A percentile compares a stretch with the other conserved stretches of the same genome.
These are phyloP conservation scores for Pleurotus cornucopiae DNA, from an alignment of 768 basidiomycete species.

Conservation along the genomic window DNA sequence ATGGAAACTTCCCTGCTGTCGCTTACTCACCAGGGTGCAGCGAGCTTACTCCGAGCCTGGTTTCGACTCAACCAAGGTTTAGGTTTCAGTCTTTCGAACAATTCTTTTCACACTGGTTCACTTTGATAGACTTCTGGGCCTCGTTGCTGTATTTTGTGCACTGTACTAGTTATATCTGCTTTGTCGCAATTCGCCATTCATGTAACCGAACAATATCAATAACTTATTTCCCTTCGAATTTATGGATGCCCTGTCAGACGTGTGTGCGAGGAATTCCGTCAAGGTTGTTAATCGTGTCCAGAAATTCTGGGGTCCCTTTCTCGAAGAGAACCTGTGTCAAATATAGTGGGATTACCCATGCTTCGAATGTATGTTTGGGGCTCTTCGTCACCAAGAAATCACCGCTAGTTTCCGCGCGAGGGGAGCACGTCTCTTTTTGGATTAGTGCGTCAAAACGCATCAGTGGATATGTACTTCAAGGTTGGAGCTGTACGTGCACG, in stretches of 20 bases:
- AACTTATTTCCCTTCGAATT: constrained; percentile 6
- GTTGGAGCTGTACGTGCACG: too few species aligned
- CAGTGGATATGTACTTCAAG: too few species aligned
- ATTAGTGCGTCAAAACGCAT: too few species aligned
- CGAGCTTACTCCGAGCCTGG: constrained; percentile 6
- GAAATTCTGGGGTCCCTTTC: neutral
- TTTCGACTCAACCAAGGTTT: neutral
- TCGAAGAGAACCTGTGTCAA: constrained; percentile 1
- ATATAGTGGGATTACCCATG: neutral
- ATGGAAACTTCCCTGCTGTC: neutral
- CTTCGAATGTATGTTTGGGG: neutral
- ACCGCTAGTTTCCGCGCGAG: constrained; percentile 1
- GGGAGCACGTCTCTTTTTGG: too few species aligned
- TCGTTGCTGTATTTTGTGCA: neutral
- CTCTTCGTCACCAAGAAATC: too few species aligned
- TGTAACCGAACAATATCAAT: constrained; percentile 5
- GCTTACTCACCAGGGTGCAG: neutral
- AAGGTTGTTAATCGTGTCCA: too few species aligned
- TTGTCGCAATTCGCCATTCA: neutral
- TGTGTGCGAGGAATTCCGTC: neutral
- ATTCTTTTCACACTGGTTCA: constrained; percentile 1
- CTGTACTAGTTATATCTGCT: neutral
- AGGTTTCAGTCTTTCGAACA: neutral
- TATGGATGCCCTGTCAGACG: neutral
- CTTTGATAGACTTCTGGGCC: neutral